Evolutionary conservation across 2,329 filamentous ascomycete species (phyloP), one percentile per base, ranked within the genome.

Genomic region (Cercospora brassicicola): DNA sequence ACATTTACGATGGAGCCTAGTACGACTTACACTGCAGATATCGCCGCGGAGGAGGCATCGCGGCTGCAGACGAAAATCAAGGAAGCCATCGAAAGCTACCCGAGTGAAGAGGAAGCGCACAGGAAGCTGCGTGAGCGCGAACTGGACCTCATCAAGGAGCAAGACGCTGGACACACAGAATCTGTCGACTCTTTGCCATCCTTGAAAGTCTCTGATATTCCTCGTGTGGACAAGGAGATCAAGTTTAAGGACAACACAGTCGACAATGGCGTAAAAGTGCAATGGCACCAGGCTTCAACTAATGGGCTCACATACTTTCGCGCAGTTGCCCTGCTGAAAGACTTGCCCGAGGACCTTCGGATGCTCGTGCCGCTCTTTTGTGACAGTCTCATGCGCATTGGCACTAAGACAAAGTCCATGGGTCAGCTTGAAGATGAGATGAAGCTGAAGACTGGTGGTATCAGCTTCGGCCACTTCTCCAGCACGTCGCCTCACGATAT

Each of bases 291-390:
- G 79, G 93, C 94, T 7, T 91, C 93, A 2, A 99, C 95, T 0
- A 99, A 99, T 75, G 95, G 95, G 0, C 82, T 99, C 67, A 98
- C 94, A 1, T 99, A 99, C 78, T 97, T 99, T 83, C 90, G 94
- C 67, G 93, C 93, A 2, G 87, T 98, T 78, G 93, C 96, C 77
- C 85, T 87, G 0, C 84, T 98, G 64, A 86, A 92, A 55, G 88
- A 91, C 69, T 82, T 99, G 13, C 93, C 94, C 0, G 90, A 94
- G 69, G 92, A 97, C 70, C 85, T 98, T 62, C 88, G 95, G 62
- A 85, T 92, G 73, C 84, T 98, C 67, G 87, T 98, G 59, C 95
- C 95, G 0, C 83, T 99, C 0, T 98, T 98, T 77, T 93, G 92
- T 13, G 94, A 97, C 77, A 90, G 91, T 42, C 89, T 99, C 69